Evolutionary conservation across 169 alveolate genomes (phyloP).

Genomic region (Plasmodium blacklocki): DNA sequence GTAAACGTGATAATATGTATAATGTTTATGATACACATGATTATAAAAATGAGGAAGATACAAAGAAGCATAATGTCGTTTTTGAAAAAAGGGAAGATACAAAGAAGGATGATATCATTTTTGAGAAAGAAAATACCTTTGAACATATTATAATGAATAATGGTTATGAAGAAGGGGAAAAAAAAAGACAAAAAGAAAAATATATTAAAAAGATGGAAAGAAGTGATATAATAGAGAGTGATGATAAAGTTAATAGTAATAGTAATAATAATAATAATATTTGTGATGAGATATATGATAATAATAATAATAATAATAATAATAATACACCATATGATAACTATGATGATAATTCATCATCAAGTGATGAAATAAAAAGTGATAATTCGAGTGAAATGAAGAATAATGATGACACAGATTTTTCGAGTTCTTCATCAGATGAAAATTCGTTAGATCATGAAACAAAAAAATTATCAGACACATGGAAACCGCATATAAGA

Average conservation of each 20-base stretch:
- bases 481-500: conserved; percentile 67
- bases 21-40: background rate
- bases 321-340: background rate
- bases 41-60: too few relatives aligned
- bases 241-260: background rate
- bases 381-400: background rate
- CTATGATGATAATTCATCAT: background rate
- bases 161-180: background rate
- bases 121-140: background rate
- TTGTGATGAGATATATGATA: background rate
- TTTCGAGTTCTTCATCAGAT: conserved; percentile 25
- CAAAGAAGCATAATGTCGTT: background rate
- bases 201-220: conserved; percentile 1
- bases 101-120: background rate
- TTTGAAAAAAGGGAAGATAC: conserved; percentile 35
- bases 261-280: background rate
- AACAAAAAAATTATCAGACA: conserved; percentile 54
- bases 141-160: background rate
- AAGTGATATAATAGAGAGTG: background rate
- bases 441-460: conserved; percentile 1
- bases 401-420: conserved; percentile 14
- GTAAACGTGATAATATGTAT: background rate
- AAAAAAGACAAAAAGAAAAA: background rate
- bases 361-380: background rate
- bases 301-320: background rate